Base-by-base conservation (phyloP, 441 rosid species). In the Jatropha multifida region DNA sequence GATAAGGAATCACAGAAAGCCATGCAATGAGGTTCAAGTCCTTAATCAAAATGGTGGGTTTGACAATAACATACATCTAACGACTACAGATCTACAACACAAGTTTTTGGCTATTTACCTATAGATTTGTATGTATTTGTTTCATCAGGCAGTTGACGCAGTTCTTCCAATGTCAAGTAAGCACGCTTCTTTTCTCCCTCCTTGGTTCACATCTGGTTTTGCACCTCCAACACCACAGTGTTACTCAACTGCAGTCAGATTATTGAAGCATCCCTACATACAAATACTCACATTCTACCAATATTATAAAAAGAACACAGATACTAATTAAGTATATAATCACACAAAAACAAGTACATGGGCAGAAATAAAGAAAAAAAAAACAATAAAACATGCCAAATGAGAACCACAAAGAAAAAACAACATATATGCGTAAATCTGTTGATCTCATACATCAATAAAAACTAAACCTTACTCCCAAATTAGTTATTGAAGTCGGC, bases 181-280 rank as follows among this genome's bases (percentile, higher is more conserved):
- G 97, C 97, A 44, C 97, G 94, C 79, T 95, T 95, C 85, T 83
- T 95, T 78, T 93, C 98, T 63, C 92, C 90, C 76, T 93, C 99
- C 81, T 95, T 92, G 74, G 82, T 88, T 40, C 95, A 85, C 81
- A 90, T 83, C 88, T 93, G 98, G 83, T 81, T 92, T 82, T 89
- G 97, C 79, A 95, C 93, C 98, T 91, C 85, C 66, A 81, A 78
- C 7, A 46, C 76, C 65, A 51, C n/a, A 72, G 14, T 3, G 20
- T 61, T 38, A 74, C 69, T 75, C 64, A 65, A 79, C 60, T 69
- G 52, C 52, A 68, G 72, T 63, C 62, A 65, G 71, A 61, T 61
- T 32, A 17, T 27, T 27, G 11, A 13, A 61, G n/a, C 15, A 12
- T 2, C 14, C 15, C 5, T 54, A 15, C 4, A 27, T 17, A 27